Conservation (phyloP, 495 filamentous ascomycete species). For the Neurospora sp. region DNA sequence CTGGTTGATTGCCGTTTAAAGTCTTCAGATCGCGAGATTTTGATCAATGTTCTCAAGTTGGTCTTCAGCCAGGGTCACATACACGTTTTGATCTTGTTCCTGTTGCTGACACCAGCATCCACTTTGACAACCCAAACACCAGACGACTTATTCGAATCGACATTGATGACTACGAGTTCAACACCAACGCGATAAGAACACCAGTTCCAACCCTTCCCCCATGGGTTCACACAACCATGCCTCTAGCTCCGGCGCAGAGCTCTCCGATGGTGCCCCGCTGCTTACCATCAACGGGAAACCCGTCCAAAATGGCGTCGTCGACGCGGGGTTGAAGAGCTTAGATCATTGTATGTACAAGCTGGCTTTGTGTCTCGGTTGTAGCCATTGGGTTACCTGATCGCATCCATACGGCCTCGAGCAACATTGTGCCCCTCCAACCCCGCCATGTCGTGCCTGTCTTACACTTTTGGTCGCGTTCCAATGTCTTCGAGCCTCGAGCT, state of each 20-base stretch:
- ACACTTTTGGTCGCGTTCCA: background rate
- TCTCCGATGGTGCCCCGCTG: conserved; percentile 8
- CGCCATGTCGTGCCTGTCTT: background rate
- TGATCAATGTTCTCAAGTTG: background rate
- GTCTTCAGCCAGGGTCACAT: background rate
- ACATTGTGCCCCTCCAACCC: background rate
- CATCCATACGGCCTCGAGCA: background rate
- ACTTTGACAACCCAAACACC: background rate
- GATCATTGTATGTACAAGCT: conserved; percentile 57
- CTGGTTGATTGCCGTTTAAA: background rate
- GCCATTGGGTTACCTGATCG: background rate
- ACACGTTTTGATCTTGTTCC: background rate
- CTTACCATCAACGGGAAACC: conserved; percentile 4
- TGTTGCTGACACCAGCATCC: background rate
- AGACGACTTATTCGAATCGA: background rate
- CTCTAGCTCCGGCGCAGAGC: conserved; percentile 25
- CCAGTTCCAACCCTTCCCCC: background rate
- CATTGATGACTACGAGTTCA: background rate
- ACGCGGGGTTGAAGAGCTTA: conserved; percentile 63
- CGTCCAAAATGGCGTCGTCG: conserved; percentile 36
- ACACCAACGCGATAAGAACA: background rate
- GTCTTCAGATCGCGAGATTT: background rate
- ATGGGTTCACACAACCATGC: conserved; percentile 18
- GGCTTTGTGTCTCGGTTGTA: background rate
- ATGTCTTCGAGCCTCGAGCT: background rate